Conservation (phyloP, 495 filamentous ascomycete species). For the Aspergillus affinis region DNA sequence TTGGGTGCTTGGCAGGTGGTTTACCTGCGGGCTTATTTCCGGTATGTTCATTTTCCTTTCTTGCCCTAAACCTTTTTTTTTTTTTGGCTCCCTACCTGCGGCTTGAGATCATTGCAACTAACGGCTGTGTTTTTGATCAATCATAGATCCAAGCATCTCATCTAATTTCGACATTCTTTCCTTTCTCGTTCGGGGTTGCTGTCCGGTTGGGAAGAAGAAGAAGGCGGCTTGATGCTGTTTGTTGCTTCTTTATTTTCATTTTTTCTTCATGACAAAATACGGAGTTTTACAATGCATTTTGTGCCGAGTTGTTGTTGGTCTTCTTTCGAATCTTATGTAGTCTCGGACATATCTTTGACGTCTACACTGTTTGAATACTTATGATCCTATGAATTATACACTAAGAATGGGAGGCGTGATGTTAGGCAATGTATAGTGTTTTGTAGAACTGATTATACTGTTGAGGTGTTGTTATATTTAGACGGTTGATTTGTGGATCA, state of each 20-base stretch:
- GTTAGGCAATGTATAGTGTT: neutral
- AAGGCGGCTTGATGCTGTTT: slow-evolving; percentile 7
- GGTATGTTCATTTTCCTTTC: slow-evolving; percentile 47
- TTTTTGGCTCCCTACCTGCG: no score
- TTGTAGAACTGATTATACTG: neutral
- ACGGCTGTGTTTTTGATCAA: neutral
- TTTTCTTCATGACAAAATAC: slow-evolving; percentile 24
- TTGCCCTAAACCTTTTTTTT: neutral
- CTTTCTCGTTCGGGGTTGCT: slow-evolving; percentile 5
- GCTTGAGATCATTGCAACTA: neutral
- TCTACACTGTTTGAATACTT: slow-evolving; percentile 40
- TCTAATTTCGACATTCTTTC: slow-evolving; percentile 45
- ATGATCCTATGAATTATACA: slow-evolving; percentile 43
- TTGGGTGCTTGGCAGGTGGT: slow-evolving; percentile 97
- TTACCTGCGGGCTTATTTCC: slow-evolving; percentile 96
- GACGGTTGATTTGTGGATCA: no score
- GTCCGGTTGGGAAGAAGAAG: slow-evolving; percentile 14
- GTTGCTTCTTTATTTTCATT: slow-evolving; percentile 18
- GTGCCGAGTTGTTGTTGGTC: slow-evolving; percentile 11
- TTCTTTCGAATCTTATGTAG: slow-evolving; percentile 28
- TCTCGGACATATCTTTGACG: slow-evolving; percentile 23
- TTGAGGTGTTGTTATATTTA: no score
- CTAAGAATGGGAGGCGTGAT: neutral
- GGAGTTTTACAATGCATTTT: slow-evolving; percentile 33
- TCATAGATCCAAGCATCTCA: slow-evolving; percentile 77